Percentiles rank a stretch among this genome's conserved stretches.
These are phyloP conservation scores for Picea sitchensis DNA, from an alignment of 75 land plant genomes.

Conservation along the genomic window DNA sequence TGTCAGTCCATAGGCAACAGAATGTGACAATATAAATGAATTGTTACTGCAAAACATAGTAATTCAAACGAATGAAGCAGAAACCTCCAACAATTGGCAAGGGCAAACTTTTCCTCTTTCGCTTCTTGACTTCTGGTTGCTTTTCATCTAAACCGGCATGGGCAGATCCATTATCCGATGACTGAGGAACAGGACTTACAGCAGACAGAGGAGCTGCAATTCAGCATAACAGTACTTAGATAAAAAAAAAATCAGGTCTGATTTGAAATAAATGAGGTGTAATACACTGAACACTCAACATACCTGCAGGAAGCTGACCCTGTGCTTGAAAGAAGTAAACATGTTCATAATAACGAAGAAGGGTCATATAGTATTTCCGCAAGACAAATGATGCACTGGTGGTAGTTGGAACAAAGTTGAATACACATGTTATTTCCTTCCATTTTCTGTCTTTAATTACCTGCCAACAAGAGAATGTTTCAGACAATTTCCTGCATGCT, in stretches of 20 bases:
- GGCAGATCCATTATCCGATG: conserved; percentile 11
- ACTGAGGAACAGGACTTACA: conserved; percentile 13
- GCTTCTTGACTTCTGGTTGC: conserved; percentile 13
- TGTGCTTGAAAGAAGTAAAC: conserved; percentile 61
- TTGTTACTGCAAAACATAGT: neutral
- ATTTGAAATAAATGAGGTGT: neutral
- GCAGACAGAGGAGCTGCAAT: conserved; percentile 29
- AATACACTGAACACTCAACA: neutral
- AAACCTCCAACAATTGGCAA: conserved; percentile 13
- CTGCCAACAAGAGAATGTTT: conserved; percentile 23
- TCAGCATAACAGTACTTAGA: neutral
- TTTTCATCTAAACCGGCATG: conserved; percentile 5
- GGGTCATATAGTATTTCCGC: conserved; percentile 69
- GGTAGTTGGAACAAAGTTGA: conserved; percentile 75
- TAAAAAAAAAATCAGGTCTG: neutral
- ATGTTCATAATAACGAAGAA: conserved; percentile 76
- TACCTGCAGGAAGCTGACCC: conserved; percentile 64
- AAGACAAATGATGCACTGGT: conserved; percentile 91
- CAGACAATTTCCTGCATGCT: neutral
- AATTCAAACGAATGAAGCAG: neutral
- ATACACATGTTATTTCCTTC: conserved; percentile 72
- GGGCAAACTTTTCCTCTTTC: conserved; percentile 10
- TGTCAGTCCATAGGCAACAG: neutral
- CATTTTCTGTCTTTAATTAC: conserved; percentile 81
- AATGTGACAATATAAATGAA: neutral